Conservation (phyloP, 768 basidiomycete genomes). For the Strobilomyces dryophilus region DNA sequence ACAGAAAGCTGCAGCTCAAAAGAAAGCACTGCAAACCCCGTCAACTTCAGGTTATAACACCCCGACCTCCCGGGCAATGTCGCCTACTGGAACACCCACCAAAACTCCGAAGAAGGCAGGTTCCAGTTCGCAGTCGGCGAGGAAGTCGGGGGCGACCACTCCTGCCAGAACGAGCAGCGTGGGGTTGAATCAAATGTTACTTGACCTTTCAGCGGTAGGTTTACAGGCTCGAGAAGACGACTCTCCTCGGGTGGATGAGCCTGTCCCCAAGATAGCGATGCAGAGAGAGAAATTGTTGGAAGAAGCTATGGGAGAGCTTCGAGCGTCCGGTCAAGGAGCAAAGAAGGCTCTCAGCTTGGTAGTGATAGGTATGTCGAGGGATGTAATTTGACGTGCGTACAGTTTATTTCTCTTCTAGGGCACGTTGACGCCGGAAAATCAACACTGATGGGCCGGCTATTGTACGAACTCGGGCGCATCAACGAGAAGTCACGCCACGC, state of each 20-base stretch:
- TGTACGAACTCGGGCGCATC: conserved; percentile 88
- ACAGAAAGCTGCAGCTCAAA: conserved; percentile 49
- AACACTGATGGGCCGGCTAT: conserved; percentile 89
- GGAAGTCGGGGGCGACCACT: conserved; percentile 41
- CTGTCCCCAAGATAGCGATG: conserved; percentile 60
- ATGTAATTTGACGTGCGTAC: neutral
- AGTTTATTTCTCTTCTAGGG: conserved; percentile 44
- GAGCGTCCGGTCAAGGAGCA: conserved; percentile 41
- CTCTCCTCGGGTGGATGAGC: conserved; percentile 36
- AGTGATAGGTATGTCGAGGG: conserved; percentile 68
- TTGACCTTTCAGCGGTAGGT: conserved; percentile 77
- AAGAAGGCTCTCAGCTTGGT: conserved; percentile 82
- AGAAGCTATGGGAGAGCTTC: conserved; percentile 59
- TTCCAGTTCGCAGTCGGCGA: conserved; percentile 26
- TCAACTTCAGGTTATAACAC: conserved; percentile 36
- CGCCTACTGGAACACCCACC: conserved; percentile 37
- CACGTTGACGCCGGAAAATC: conserved; percentile 99
- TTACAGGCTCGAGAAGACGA: conserved; percentile 47
- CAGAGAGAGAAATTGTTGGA: conserved; percentile 81
- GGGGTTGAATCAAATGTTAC: conserved; percentile 49
- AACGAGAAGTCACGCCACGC: conserved; percentile 80
- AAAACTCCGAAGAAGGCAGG: conserved; percentile 41
- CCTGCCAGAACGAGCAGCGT: conserved; percentile 33
- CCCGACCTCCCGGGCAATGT: conserved; percentile 43
- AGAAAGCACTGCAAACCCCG: conserved; percentile 32